Base-by-base conservation (phyloP, 305 asterid species). In the Rubia peregrina region DNA sequence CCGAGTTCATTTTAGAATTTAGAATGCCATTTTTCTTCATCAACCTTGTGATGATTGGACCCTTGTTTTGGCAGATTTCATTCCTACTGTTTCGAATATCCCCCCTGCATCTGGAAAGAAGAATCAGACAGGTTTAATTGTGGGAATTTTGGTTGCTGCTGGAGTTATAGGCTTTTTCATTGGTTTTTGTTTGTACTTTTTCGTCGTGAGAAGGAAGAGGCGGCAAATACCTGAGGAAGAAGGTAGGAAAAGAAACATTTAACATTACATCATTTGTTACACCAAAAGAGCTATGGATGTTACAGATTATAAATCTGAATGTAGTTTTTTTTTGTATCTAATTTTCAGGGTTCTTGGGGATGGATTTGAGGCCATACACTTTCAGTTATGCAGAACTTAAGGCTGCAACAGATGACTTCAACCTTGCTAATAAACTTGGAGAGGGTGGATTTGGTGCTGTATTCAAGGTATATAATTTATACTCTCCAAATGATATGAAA, bases 371-470 rank as follows among this genome's bases (percentile, higher is more conserved):
- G 73, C 91, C 95, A 41, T 86, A 80, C 77, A 90, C 89, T 10
- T 89, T 89, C 76, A 75, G 83, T 63, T 89, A 82, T 71, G 80
- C 86, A 38, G 91, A 85, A 67, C 89, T 90, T 61, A 80, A 80
- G 80, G 76, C 83, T 42, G 92, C 92, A 8, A 90, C 96, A 11
- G 73, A 80, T 68, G 92, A 87, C 78, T 89, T 90, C 74, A 74
- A 60, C 81, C 69, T 80, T 51, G 82, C 71, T 78, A 89, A 82
- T 73, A 89, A 84, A 81, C 91, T 90, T 13, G 97, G 97, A 66
- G 95, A 89, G 79, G 97, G 96, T 78, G 96, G 97, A 75, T 90
- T 90, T 72, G 97, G 97, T 82, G 85, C 97, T 43, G 95, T 90
- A 49, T 90, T 77, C 86, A 86, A 80, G 98, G 98, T 89, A 83